Evolutionary conservation across 805 yeast genomes (phyloP).

Genomic region (Ogataea salicorniae): DNA sequence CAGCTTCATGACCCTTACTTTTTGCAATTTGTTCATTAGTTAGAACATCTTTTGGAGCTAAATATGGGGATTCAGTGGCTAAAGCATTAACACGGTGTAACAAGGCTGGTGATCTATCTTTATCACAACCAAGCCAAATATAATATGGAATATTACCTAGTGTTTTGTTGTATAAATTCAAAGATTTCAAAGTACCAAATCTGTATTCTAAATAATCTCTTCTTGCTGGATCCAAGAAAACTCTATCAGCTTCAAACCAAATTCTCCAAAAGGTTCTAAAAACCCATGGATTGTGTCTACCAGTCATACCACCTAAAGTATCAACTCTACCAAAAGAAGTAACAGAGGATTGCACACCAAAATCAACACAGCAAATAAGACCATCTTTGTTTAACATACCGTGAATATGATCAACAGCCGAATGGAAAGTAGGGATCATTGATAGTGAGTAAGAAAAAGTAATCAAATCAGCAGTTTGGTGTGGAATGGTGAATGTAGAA

Average conservation of each 20-base stretch:
- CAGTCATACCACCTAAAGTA: conserved; percentile 68
- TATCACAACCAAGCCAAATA: conserved; percentile 76
- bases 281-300: conserved; percentile 73
- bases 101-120: conserved; percentile 45
- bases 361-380: conserved; percentile 67
- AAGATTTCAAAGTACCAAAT: conserved; percentile 74
- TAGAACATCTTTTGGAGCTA: conserved; percentile 50
- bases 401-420: conserved; percentile 67
- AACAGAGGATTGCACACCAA: conserved; percentile 68
- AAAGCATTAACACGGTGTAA: conserved; percentile 56
- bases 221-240: conserved; percentile 72
- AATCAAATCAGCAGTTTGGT: conserved; percentile 56
- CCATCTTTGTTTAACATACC: conserved; percentile 51
- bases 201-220: conserved; percentile 78
- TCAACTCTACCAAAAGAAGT: conserved; percentile 63
- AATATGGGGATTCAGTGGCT: conserved; percentile 78
- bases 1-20: conserved; percentile 77
- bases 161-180: conserved; percentile 58
- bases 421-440: conserved; percentile 80
- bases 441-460: conserved; percentile 79
- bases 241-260: conserved; percentile 85
- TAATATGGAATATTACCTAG: conserved; percentile 79
- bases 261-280: conserved; percentile 78
- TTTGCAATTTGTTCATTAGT: conserved; percentile 31
- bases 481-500: conserved; percentile 55